Conservation (phyloP, 208 protist genomes). For the Strigomonas culicis region DNA sequence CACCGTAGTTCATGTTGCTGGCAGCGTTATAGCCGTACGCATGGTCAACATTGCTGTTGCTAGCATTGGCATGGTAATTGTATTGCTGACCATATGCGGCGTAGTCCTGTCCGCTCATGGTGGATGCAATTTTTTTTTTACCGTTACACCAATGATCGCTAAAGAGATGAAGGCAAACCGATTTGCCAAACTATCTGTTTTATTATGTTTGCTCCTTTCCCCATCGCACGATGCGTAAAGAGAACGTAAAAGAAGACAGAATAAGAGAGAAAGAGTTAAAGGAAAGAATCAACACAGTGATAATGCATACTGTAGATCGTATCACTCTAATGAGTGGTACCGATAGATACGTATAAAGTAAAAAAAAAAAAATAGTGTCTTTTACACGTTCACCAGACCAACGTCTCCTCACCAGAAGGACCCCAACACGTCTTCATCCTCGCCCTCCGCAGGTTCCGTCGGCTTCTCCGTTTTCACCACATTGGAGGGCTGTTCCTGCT, state of each 20-base stretch:
- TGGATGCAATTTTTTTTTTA: constrained; percentile 2
- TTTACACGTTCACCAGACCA: too few relatives aligned
- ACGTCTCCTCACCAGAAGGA: constrained; percentile 19
- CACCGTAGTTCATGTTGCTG: background rate
- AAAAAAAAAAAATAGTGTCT: too few relatives aligned
- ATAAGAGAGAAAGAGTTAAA: too few relatives aligned
- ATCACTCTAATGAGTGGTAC: too few relatives aligned
- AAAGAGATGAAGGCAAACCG: background rate
- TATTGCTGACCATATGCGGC: constrained; percentile 19
- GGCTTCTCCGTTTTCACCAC: constrained; percentile 29
- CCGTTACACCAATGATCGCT: background rate
- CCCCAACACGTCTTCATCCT: constrained; percentile 30
- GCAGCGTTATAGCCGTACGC: background rate
- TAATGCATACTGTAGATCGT: too few relatives aligned
- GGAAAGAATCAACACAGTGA: too few relatives aligned
- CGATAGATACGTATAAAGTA: too few relatives aligned
- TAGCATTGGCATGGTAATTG: constrained; percentile 12
- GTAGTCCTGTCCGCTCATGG: background rate
- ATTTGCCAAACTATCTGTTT: background rate
- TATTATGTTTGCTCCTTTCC: too few relatives aligned
- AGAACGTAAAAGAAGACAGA: too few relatives aligned
- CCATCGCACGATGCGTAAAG: too few relatives aligned
- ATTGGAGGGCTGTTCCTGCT: background rate
- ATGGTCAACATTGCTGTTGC: too few relatives aligned
- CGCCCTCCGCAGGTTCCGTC: background rate